Percentiles rank a stretch among this genome's conserved stretches.
Conservation (phyloP, 352 stramenopile species). For the Phytophthora meadii region DNA sequence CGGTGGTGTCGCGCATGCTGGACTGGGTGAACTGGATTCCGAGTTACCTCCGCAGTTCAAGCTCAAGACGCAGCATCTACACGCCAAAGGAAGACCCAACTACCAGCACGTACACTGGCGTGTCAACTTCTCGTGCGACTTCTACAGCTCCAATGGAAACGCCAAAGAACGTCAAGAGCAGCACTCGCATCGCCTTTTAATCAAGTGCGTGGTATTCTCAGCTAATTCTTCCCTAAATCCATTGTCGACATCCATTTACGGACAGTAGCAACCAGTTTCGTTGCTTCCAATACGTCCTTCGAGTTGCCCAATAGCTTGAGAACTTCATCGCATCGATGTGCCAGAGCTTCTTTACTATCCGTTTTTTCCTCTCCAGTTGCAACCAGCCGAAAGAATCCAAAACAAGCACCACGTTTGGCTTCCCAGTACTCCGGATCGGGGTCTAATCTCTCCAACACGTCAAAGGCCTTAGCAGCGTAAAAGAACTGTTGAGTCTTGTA, state of each 20-base stretch:
- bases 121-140: constrained; percentile 13
- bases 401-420: constrained; percentile 71
- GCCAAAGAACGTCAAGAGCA: constrained; percentile 10
- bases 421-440: constrained; percentile 80
- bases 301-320: constrained; percentile 58
- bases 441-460: constrained; percentile 77
- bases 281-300: constrained; percentile 63
- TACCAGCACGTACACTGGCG: constrained; percentile 1
- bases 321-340: constrained; percentile 52
- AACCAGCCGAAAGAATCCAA: constrained; percentile 71
- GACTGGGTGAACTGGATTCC: constrained; percentile 12
- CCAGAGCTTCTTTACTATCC: constrained; percentile 1
- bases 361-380: constrained; percentile 39
- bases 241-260: constrained; percentile 44
- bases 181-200: constrained; percentile 9
- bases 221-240: no score
- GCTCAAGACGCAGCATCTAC: constrained; percentile 22
- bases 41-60: constrained; percentile 15
- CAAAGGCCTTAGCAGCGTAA: constrained; percentile 73
- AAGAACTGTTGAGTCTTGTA: constrained; percentile 69
- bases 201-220: no score
- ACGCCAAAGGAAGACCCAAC: constrained; percentile 28
- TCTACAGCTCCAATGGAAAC: constrained; percentile 3
- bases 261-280: constrained; percentile 49
- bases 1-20: constrained; percentile 28